Evolutionary conservation across 805 yeast species (phyloP), one percentile per base, ranked within the genome.

Genomic region (Grigorovia humatica): DNA sequence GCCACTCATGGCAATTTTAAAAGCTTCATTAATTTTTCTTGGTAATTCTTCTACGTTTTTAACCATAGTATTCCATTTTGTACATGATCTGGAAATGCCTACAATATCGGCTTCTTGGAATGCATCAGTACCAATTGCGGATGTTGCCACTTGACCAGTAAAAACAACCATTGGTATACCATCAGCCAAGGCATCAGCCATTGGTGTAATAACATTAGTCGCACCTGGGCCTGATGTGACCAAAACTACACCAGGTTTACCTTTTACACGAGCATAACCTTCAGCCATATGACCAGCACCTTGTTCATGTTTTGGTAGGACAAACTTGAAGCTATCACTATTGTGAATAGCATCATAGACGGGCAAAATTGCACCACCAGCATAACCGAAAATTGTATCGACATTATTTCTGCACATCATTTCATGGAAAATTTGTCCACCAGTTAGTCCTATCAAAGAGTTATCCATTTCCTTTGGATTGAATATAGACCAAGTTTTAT

Each of bases 251-350:
- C 99, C 99, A 13, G 97, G 95, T 71, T 88, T 93, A 54, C 98
- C 99, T 47, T 76, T 70, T 43, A 96, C 99, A 59, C 95, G 79
- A 52, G 99, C 97, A 61, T 93, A 93, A 54, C 99, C 99, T 73
- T 93, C 97, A 52, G 99, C 99, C 98, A 93, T 93, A 72, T 93
- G 99, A 50, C 99, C 99, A 17, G 98, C 99, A 68, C 99, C 99
- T 73, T 93, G 99, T 71, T 93, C 99, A 70, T 93, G 98, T 63
- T 95, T 80, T 48, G 99, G 99, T 57, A 93, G 74, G 52, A 93
- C 87, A 66, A 93, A 93, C 60, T 83, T 81, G 77, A 93, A 91
- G 64, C 85, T 80, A 52, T 83, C 82, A 19, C 96, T 86, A 74
- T 91, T 85, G 76, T 85, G 87, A 60, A 93, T 93, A 59, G 98